Evolutionary conservation across 768 basidiomycete species (phyloP).

Genomic region (Phanerochaete sordida): DNA sequence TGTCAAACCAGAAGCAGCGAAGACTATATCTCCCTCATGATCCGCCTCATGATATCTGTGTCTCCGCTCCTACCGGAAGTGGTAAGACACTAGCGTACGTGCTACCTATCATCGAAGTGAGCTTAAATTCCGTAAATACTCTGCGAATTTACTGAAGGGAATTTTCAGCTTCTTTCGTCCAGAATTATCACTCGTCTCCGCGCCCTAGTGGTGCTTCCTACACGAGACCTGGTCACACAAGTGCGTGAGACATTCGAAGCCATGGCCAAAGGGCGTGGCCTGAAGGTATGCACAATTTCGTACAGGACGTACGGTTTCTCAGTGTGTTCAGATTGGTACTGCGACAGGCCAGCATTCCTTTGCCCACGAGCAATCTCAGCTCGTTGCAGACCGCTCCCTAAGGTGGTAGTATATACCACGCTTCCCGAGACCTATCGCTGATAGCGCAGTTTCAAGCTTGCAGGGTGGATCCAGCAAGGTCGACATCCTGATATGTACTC

Average conservation of each 20-base stretch:
- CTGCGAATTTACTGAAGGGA: not conserved
- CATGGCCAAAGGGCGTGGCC: slow-evolving; percentile 76
- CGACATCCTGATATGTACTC: slow-evolving; percentile 94
- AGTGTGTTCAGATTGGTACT: slow-evolving; percentile 53
- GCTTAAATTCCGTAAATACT: not conserved
- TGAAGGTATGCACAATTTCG: slow-evolving; percentile 56
- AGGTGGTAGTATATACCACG: slow-evolving; percentile 36
- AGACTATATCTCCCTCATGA: slow-evolving; percentile 63
- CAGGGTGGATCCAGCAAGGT: slow-evolving; percentile 87
- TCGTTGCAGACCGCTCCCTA: slow-evolving; percentile 58
- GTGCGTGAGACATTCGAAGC: slow-evolving; percentile 91
- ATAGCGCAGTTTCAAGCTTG: slow-evolving; percentile 39
- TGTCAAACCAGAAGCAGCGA: slow-evolving; percentile 38
- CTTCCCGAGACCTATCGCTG: not conserved
- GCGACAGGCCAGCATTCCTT: slow-evolving; percentile 96
- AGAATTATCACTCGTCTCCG: slow-evolving; percentile 81
- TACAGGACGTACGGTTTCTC: not conserved
- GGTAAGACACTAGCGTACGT: slow-evolving; percentile 98
- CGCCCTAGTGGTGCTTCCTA: slow-evolving; percentile 88
- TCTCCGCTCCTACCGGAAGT: slow-evolving; percentile 96
- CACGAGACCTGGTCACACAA: slow-evolving; percentile 88
- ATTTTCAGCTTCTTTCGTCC: slow-evolving; percentile 52
- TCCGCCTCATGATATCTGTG: slow-evolving; percentile 78
- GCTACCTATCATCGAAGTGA: slow-evolving; percentile 85
- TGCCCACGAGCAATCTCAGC: slow-evolving; percentile 79